phyloP scores from a whole-genome alignment of 768 basidiomycete species.

The Fistulinella prunicolor region DNA sequence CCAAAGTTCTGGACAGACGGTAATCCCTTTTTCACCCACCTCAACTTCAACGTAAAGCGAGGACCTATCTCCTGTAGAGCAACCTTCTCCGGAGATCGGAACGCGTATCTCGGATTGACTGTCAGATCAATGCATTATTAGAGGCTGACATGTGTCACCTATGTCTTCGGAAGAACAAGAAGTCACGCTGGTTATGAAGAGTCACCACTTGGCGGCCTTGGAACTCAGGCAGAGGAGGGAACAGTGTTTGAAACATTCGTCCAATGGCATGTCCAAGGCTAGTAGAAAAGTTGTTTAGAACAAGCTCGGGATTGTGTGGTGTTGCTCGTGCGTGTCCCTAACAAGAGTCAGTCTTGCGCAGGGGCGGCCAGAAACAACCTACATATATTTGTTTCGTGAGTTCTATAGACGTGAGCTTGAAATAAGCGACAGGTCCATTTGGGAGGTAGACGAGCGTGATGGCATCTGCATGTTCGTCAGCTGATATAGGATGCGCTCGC shows the following conservation, averaged over 20 bases:
- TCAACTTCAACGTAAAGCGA: conserved; percentile 90
- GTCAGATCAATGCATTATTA: conserved; percentile 7
- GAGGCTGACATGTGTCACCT: conserved; percentile 48
- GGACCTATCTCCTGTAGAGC: conserved; percentile 97
- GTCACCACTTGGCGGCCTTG: conserved; percentile 97
- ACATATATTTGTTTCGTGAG: conserved; percentile 86
- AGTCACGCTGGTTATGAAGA: conserved; percentile 95
- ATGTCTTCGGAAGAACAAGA: conserved; percentile 95
- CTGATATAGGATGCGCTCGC: not conserved
- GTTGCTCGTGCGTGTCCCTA: conserved; percentile 93
- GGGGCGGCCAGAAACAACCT: conserved; percentile 25
- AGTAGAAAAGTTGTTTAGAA: conserved; percentile 92
- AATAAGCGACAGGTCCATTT: conserved; percentile 90
- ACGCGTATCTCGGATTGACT: conserved; percentile 67
- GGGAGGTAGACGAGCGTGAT: conserved; percentile 91
- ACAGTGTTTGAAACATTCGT: conserved; percentile 93
- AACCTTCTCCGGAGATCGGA: conserved; percentile 87
- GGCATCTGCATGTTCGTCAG: conserved; percentile 58
- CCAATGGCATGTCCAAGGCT: conserved; percentile 91
- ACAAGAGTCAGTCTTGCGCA: conserved; percentile 7
- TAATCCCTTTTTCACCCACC: conserved; percentile 84
- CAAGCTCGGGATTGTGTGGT: conserved; percentile 90
- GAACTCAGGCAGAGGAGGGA: conserved; percentile 93
- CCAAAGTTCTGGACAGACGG: conserved; percentile 76
- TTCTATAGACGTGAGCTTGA: conserved; percentile 87